Conservation (phyloP, 208 protist species). For the Strigomonas culicis region DNA sequence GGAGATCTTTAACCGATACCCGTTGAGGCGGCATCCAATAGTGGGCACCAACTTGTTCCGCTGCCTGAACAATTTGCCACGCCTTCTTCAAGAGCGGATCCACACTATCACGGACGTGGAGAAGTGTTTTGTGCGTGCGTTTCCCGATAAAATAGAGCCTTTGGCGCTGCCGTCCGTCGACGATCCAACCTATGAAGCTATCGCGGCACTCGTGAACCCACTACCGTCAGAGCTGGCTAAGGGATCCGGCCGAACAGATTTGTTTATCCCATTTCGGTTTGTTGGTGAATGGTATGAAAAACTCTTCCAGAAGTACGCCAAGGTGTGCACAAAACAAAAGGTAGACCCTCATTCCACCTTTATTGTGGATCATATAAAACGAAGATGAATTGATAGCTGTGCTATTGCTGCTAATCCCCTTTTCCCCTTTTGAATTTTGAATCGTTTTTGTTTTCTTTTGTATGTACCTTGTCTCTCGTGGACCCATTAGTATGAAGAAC, state of each 20-base stretch:
- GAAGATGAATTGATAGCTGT: neutral
- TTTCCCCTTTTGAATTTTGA: neutral
- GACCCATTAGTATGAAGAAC: too few relatives aligned
- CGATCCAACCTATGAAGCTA: neutral
- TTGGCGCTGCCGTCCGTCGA: slow-evolving; percentile 3
- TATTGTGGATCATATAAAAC: neutral
- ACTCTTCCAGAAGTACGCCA: slow-evolving; percentile 42
- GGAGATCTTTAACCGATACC: slow-evolving; percentile 53
- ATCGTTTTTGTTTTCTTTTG: too few relatives aligned
- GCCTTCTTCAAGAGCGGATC: slow-evolving; percentile 29
- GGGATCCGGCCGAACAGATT: slow-evolving; percentile 32
- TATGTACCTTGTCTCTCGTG: neutral
- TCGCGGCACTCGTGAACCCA: too few relatives aligned
- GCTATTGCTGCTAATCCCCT: neutral
- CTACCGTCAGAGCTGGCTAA: slow-evolving; percentile 13
- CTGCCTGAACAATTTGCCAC: slow-evolving; percentile 37
- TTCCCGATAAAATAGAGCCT: slow-evolving; percentile 75
- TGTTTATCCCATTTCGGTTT: slow-evolving; percentile 75
- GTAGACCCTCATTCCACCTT: neutral
- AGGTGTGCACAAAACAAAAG: slow-evolving; percentile 23
- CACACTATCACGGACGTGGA: slow-evolving; percentile 52
- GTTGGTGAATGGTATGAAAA: slow-evolving; percentile 63
- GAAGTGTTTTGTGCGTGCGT: slow-evolving; percentile 43
- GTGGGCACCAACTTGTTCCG: slow-evolving; percentile 58
- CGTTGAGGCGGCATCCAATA: slow-evolving; percentile 42